A percentile compares a stretch with the other conserved stretches of the same genome.
phyloP scores from a whole-genome alignment of 2,329 filamentous ascomycete species.

The Nemania sp. region DNA sequence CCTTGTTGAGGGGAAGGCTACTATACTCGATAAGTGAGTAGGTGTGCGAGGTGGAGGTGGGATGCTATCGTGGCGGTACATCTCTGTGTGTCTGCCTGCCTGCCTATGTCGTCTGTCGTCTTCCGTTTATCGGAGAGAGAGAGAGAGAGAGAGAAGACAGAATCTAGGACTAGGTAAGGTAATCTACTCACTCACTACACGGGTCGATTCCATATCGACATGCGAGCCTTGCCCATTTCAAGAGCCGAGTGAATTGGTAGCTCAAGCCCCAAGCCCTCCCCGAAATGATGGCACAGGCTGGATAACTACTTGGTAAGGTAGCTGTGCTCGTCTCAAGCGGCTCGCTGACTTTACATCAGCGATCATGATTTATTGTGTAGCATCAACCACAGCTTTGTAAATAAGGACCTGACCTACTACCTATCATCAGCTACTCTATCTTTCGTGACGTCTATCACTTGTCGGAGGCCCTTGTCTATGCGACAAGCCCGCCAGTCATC shows the following conservation, averaged over 20 bases:
- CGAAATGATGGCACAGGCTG: background rate
- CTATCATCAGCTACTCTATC: background rate
- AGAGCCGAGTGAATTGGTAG: no score
- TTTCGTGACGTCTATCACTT: background rate
- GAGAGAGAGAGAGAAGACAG: background rate
- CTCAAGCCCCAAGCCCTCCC: background rate
- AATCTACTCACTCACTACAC: no score
- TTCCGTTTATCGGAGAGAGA: constrained; percentile 26
- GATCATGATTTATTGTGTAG: background rate
- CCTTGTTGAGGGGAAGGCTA: constrained; percentile 23
- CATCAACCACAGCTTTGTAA: background rate
- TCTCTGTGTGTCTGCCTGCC: background rate
- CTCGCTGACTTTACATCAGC: background rate
- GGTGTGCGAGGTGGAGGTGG: constrained; percentile 15
- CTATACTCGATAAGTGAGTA: no score
- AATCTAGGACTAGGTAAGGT: background rate
- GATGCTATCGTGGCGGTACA: constrained; percentile 23
- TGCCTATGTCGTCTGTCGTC: background rate
- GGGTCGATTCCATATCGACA: background rate
- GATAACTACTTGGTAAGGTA: background rate
- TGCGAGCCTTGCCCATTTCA: background rate
- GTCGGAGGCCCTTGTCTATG: background rate
- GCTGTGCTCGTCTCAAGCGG: background rate
- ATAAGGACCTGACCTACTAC: background rate
- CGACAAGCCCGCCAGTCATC: constrained; percentile 8